phyloP scores from a whole-genome alignment of 208 protist genomes.

The Endotrypanum monterogeii region DNA sequence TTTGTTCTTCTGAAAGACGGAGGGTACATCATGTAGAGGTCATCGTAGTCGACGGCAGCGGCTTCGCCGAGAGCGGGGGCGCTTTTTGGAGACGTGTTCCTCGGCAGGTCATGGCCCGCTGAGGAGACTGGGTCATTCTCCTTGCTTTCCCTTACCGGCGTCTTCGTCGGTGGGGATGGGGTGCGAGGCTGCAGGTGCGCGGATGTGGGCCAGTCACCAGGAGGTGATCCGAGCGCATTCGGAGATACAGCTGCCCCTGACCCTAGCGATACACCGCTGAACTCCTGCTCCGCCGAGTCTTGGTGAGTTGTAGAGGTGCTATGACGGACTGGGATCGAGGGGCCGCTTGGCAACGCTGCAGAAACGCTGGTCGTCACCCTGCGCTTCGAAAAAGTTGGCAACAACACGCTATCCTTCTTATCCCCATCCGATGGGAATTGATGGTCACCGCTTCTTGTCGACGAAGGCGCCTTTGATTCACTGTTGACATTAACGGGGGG shows the following conservation, averaged over 20 bases:
- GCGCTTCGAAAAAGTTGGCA: neutral
- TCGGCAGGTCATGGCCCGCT: neutral
- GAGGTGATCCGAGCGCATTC: neutral
- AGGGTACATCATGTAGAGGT: conserved; percentile 14
- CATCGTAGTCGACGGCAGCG: conserved; percentile 19
- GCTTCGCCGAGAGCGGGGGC: conserved; percentile 13
- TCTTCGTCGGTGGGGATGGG: neutral
- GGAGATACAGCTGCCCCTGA: neutral
- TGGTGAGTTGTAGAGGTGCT: neutral
- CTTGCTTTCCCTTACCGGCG: neutral
- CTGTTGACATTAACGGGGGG: neutral
- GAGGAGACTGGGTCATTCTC: neutral
- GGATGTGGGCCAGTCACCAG: neutral
- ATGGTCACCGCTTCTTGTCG: neutral
- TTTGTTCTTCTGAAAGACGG: conserved; percentile 5
- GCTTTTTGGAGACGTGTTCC: neutral
- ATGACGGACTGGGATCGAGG: neutral
- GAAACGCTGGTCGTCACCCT: neutral
- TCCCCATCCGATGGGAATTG: neutral
- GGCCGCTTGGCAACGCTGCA: neutral
- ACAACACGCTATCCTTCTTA: neutral
- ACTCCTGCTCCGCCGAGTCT: neutral
- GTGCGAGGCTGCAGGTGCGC: neutral
- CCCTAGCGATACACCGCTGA: neutral
- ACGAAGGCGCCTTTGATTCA: neutral